phyloP scores from a whole-genome alignment of 2,329 filamentous ascomycete genomes.

The Ophiostoma ulmi region DNA sequence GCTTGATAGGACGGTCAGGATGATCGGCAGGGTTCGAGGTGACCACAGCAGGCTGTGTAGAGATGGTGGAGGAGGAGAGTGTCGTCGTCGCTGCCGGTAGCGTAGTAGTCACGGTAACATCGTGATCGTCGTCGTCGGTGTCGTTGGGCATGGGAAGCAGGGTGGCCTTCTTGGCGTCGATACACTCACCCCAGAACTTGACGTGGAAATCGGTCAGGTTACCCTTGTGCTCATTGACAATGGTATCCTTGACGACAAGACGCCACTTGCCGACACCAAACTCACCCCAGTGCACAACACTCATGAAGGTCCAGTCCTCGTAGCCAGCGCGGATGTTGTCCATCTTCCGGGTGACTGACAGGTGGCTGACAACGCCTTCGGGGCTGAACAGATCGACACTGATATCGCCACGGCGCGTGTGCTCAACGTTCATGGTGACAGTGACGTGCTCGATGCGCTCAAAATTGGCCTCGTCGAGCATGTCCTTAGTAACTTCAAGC shows the following conservation, averaged over 20 bases:
- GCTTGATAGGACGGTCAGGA: slow-evolving; percentile 55
- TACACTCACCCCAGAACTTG: slow-evolving; percentile 87
- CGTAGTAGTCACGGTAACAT: slow-evolving; percentile 59
- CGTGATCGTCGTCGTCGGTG: slow-evolving; percentile 78
- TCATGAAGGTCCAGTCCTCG: slow-evolving; percentile 98
- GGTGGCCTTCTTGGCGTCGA: slow-evolving; percentile 66
- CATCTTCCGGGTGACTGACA: slow-evolving; percentile 66
- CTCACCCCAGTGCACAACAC: slow-evolving; percentile 94
- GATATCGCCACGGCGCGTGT: slow-evolving; percentile 80
- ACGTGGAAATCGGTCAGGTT: slow-evolving; percentile 87
- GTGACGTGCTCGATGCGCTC: slow-evolving; percentile 90
- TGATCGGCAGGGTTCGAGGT: slow-evolving; percentile 54
- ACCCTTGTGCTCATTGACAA: slow-evolving; percentile 69
- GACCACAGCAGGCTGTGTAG: background rate
- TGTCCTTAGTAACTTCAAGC: slow-evolving; percentile 77
- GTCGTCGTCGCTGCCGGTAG: slow-evolving; percentile 59
- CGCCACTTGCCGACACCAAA: slow-evolving; percentile 84
- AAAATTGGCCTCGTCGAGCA: slow-evolving; percentile 76
- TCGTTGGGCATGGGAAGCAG: slow-evolving; percentile 77
- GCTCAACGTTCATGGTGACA: slow-evolving; percentile 92
- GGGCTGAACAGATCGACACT: slow-evolving; percentile 90
- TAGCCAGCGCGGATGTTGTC: slow-evolving; percentile 70
- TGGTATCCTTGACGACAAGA: slow-evolving; percentile 78
- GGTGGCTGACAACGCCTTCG: slow-evolving; percentile 71
- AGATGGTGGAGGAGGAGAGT: slow-evolving; percentile 39